Evolutionary conservation across 352 stramenopile species (phyloP).

Genomic region (Pythium periplocum): DNA sequence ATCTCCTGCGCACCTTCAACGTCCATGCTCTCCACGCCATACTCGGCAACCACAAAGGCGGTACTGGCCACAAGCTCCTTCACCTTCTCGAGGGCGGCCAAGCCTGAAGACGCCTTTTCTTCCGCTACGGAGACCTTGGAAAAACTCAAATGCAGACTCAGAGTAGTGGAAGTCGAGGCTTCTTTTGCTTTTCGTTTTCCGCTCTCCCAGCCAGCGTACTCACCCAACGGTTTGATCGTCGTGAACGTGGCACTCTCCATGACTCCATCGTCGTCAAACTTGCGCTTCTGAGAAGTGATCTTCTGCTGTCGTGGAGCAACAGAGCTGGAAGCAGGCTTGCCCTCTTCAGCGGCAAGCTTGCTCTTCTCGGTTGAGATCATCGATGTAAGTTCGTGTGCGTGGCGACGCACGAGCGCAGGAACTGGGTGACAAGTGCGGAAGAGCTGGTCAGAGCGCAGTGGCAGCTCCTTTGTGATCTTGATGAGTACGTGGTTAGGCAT

Average conservation of each 20-base stretch:
- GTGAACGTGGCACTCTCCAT: constrained; percentile 5
- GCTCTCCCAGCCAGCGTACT: constrained; percentile 52
- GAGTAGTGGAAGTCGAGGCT: neutral
- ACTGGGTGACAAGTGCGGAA: constrained; percentile 76
- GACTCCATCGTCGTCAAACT: constrained; percentile 26
- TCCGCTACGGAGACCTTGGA: constrained; percentile 3
- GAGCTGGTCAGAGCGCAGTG: constrained; percentile 61
- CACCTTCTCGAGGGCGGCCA: constrained; percentile 29
- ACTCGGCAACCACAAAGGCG: constrained; percentile 53
- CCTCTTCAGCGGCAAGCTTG: constrained; percentile 30
- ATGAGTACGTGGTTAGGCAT: constrained; percentile 83
- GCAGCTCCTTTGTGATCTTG: constrained; percentile 72
- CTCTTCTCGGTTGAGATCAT: constrained; percentile 56
- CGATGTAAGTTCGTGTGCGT: constrained; percentile 62
- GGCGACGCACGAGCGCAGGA: constrained; percentile 68
- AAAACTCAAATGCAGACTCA: constrained; percentile 16
- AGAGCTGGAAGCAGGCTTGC: too few relatives aligned
- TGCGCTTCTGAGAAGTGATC: constrained; percentile 14
- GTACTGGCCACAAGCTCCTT: constrained; percentile 50
- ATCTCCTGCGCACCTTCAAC: constrained; percentile 10
- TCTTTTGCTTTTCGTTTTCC: constrained; percentile 44
- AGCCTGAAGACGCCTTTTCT: neutral
- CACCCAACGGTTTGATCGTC: constrained; percentile 34
- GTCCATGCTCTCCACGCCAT: constrained; percentile 6
- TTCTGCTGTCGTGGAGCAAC: too few relatives aligned